Conservation (phyloP, 192 early-diverging fungal genomes). For the Backusella australiensis region DNA sequence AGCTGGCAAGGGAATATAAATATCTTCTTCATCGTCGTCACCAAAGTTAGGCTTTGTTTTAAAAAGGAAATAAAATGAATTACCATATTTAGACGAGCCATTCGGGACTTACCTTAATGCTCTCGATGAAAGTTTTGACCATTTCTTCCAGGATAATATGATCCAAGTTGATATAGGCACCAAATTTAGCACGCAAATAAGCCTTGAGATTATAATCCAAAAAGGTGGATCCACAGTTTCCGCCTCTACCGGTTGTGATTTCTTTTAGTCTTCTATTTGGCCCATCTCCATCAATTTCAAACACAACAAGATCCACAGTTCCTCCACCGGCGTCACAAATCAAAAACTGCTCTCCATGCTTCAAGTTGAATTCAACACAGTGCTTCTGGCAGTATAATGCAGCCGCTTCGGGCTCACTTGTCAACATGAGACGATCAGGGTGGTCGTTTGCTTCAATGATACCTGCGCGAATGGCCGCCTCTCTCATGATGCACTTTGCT, state of each 20-base stretch:
- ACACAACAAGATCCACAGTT: constrained; percentile 50
- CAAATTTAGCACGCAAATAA: constrained; percentile 39
- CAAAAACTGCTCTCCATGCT: constrained; percentile 44
- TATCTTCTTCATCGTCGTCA: constrained; percentile 39
- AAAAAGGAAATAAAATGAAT: neutral
- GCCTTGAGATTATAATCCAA: constrained; percentile 44
- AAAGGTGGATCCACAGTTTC: constrained; percentile 46
- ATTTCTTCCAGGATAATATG: constrained; percentile 17
- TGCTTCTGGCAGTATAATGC: constrained; percentile 47
- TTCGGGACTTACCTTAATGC: constrained; percentile 31
- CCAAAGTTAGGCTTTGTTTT: constrained; percentile 37
- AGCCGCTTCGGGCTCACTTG: constrained; percentile 41
- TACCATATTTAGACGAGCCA: neutral
- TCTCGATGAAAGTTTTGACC: constrained; percentile 45
- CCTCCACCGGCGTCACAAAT: constrained; percentile 55
- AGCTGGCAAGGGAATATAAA: constrained; percentile 34
- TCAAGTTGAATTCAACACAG: constrained; percentile 42
- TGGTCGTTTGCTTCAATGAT: constrained; percentile 39
- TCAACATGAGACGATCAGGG: constrained; percentile 40
- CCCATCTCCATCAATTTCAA: constrained; percentile 30
- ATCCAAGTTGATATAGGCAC: constrained; percentile 26
- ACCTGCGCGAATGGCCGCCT: constrained; percentile 45
- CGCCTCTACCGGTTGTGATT: constrained; percentile 50
- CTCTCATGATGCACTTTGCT: constrained; percentile 45
- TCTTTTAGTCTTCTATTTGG: constrained; percentile 37